Conservation (phyloP, 768 basidiomycete genomes). For the Boletus sensibilis region DNA sequence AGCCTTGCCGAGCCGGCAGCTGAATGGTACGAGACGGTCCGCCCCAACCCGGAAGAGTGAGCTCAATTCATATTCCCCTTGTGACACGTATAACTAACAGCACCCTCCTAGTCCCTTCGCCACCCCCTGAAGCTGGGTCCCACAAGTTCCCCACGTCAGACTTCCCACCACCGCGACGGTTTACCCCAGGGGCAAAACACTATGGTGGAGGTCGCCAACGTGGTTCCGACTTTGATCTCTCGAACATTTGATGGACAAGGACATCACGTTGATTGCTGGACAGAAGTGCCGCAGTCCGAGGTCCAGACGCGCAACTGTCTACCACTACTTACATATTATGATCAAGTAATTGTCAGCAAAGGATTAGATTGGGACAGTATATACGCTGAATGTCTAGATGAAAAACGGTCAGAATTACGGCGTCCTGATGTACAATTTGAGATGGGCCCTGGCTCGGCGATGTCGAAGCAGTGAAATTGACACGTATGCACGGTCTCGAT, state of each 20-base stretch:
- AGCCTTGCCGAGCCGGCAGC: conserved; percentile 16
- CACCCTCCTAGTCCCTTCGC: conserved; percentile 45
- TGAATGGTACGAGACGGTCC: conserved; percentile 34
- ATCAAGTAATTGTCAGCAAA: neutral
- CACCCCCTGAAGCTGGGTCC: conserved; percentile 61
- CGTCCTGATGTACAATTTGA: neutral
- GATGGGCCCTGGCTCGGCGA: neutral
- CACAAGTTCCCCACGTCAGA: conserved; percentile 76
- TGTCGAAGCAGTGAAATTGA: conserved; percentile 12
- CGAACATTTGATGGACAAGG: conserved; percentile 27
- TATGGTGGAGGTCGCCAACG: conserved; percentile 66
- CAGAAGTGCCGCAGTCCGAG: neutral
- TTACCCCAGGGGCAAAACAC: conserved; percentile 45
- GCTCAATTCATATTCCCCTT: conserved; percentile 15
- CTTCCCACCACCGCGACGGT: conserved; percentile 76
- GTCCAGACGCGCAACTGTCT: neutral
- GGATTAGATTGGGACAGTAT: no score
- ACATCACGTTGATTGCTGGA: neutral
- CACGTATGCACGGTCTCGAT: conserved; percentile 29
- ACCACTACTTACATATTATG: neutral
- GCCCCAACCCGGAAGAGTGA: conserved; percentile 50
- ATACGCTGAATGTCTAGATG: neutral
- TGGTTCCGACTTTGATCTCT: conserved; percentile 71
- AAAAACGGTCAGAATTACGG: neutral
- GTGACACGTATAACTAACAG: conserved; percentile 8